Conservation (phyloP, 257 asterid species). For the Craterostigma plantagineum region DNA sequence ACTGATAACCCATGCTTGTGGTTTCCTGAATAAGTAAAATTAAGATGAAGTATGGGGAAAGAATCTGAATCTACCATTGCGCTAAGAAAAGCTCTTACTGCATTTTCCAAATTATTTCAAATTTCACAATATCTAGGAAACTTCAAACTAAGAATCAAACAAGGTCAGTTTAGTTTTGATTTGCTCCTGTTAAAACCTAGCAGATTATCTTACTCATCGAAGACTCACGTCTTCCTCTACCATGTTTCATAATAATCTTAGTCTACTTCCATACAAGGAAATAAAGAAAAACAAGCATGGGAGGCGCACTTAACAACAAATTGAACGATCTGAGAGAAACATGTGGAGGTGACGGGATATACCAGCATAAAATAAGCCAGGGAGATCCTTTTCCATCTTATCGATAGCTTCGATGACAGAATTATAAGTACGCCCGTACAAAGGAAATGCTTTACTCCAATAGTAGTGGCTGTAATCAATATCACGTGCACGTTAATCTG, state of each 20-base stretch:
- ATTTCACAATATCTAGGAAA: too few relatives aligned
- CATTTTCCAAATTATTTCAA: too few relatives aligned
- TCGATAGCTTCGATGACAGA: constrained; percentile 53
- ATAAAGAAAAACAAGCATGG: background rate
- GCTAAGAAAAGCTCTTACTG: background rate
- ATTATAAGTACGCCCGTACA: constrained; percentile 51
- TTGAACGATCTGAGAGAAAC: background rate
- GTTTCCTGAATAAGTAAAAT: constrained; percentile 46
- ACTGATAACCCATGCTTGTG: constrained; percentile 87
- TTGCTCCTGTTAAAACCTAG: too few relatives aligned
- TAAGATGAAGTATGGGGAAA: background rate
- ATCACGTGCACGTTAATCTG: too few relatives aligned
- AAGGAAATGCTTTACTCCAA: constrained; percentile 85
- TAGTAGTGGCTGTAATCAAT: constrained; percentile 48
- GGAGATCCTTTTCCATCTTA: constrained; percentile 69
- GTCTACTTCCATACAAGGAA: too few relatives aligned
- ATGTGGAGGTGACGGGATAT: constrained; percentile 5
- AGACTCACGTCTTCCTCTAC: background rate
- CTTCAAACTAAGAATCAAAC: too few relatives aligned
- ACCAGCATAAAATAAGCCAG: constrained; percentile 88
- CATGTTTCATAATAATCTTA: background rate
- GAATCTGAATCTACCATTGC: background rate
- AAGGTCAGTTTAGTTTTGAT: too few relatives aligned
- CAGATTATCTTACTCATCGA: too few relatives aligned
- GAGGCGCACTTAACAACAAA: constrained; percentile 1